Base-by-base conservation (phyloP, 192 early-diverging fungal species). In the Backusella tuberculispora region DNA sequence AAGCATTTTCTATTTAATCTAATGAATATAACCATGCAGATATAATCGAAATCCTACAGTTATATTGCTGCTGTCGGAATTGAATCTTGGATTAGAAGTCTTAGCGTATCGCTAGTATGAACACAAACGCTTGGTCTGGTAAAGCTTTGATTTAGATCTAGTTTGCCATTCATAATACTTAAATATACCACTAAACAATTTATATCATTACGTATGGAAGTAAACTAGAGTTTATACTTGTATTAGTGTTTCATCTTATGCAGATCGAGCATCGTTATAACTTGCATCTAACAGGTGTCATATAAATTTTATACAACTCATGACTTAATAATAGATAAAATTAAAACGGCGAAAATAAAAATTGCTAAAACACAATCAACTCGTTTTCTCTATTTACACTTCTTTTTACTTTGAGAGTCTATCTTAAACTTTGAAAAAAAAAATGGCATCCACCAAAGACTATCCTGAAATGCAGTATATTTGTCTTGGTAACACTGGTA, bases 401-500 rank as follows among this genome's bases (percentile, higher is more conserved):
- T 56, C 21, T 24, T 21, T 13, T 6, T 56, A 12, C 53, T 21
- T 56, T 56, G 13, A 21, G 53, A 24, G 29, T 34, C 2, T 2
- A 34, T 2, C 29, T 34, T 34, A 34, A 34, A 0, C 19, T 21
- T 56, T 56, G 13, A 21, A 21, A 24, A 12, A 3, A 56, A 24
- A 56, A 12, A 26, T 60, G n/a, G 4, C 21, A 60, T 4, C 53
- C 8, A 60, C 26, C 4, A 60, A 60, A 67, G n/a, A 8, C 9
- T 8, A 8, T 6, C 1, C 17, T 1, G 38, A 71, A 1, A 71
- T 71, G 69, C 24, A 71, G 26, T 71, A 71, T 44, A 15, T 38
- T 71, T 17, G 69, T n/a, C 45, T 71, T 4, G 69, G 69, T 6
- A 71, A 71, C 7, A 38, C 69, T 1, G 66, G 66, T 21, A 44